These are phyloP conservation scores for Saccharomyces hybrid DNA, from an alignment of 1,139 yeast genomes.

Conservation along the genomic window DNA sequence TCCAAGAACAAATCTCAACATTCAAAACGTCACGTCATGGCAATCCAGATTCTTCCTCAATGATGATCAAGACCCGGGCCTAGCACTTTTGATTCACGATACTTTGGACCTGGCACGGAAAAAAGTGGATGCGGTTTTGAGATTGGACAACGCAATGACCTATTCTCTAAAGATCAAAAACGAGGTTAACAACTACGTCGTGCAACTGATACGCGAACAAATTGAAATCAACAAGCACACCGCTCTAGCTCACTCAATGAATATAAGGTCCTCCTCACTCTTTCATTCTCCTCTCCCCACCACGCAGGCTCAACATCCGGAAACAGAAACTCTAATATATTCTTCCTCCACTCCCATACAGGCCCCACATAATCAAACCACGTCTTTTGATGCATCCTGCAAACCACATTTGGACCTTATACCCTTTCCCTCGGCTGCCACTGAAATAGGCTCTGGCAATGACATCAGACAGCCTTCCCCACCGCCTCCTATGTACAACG, in stretches of 20 bases:
- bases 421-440: background rate
- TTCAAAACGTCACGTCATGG: slow-evolving; percentile 48
- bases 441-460: background rate
- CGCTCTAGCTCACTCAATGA: slow-evolving; percentile 2
- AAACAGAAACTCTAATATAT: background rate
- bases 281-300: background rate
- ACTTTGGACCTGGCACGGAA: slow-evolving; percentile 54
- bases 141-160: slow-evolving; percentile 69
- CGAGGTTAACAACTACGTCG: slow-evolving; percentile 71
- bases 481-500: background rate
- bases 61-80: slow-evolving; percentile 49
- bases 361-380: background rate
- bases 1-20: slow-evolving; percentile 61
- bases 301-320: background rate
- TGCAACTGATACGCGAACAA: slow-evolving; percentile 58
- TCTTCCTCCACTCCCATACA: background rate
- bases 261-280: background rate
- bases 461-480: background rate
- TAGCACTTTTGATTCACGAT: slow-evolving; percentile 56
- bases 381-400: background rate
- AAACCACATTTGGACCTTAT: background rate
- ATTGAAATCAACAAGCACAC: slow-evolving; percentile 34
- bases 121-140: slow-evolving; percentile 65
- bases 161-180: slow-evolving; percentile 73
- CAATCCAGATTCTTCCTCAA: slow-evolving; percentile 17